Percentiles rank a stretch among this genome's conserved stretches.
Conservation (phyloP, 2,329 filamentous ascomycete species). For the Penicillium expansum region DNA sequence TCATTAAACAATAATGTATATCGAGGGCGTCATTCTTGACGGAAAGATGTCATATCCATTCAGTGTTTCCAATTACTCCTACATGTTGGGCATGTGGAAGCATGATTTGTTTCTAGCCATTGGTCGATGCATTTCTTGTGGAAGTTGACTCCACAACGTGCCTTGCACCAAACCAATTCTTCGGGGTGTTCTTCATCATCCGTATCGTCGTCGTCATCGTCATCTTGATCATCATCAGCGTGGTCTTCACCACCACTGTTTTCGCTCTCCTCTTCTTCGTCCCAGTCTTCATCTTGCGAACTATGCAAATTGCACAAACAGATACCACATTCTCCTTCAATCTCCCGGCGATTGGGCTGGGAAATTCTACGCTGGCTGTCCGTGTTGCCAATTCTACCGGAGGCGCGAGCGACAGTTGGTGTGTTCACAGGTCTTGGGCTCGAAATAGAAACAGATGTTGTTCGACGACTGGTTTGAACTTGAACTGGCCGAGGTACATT, state of each 20-base stretch:
- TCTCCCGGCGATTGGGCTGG: background rate
- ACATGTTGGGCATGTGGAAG: conserved; percentile 18
- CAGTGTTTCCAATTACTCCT: conserved; percentile 12
- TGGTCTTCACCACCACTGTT: background rate
- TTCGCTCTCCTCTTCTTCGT: background rate
- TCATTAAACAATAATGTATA: background rate
- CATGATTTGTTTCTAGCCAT: conserved; percentile 11
- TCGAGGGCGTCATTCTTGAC: too few species aligned
- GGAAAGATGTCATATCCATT: background rate
- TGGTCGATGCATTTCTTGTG: conserved; percentile 20
- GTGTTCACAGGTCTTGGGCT: background rate
- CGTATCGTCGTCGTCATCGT: background rate
- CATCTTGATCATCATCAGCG: background rate
- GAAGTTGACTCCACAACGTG: conserved; percentile 23
- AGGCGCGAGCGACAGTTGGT: background rate
- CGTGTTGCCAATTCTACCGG: background rate
- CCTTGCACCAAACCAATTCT: conserved; percentile 21
- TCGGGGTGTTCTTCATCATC: background rate
- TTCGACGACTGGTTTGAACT: too few species aligned
- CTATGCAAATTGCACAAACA: conserved; percentile 6
- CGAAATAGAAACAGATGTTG: background rate
- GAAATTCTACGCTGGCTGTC: background rate
- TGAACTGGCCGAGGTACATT: too few species aligned
- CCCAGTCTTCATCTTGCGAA: background rate
- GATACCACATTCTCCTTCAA: conserved; percentile 15